Conservation (phyloP, 2,329 filamentous ascomycete species). For the Claviceps purpurea region DNA sequence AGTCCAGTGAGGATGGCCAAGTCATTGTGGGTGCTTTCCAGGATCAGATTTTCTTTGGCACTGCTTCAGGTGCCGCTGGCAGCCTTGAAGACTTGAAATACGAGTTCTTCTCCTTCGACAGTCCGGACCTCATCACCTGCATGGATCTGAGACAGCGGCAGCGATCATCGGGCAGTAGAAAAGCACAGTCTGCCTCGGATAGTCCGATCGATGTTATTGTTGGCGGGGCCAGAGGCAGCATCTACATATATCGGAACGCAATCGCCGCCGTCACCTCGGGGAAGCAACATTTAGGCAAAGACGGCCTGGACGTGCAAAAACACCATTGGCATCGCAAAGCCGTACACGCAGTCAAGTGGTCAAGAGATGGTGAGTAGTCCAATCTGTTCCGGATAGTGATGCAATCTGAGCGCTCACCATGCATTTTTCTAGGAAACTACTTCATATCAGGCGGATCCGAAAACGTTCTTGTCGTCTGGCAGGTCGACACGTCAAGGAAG, state of each 20-base stretch:
- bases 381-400: neutral
- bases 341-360: constrained; percentile 82
- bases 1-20: constrained; percentile 38
- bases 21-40: constrained; percentile 34
- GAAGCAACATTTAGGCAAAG: constrained; percentile 25
- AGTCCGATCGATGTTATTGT: constrained; percentile 58
- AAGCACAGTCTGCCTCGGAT: constrained; percentile 14
- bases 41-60: constrained; percentile 23
- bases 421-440: constrained; percentile 56
- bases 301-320: constrained; percentile 46
- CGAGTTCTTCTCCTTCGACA: constrained; percentile 44
- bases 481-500: constrained; percentile 71
- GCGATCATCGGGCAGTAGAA: constrained; percentile 11
- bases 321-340: constrained; percentile 85
- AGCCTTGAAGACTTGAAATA: constrained; percentile 25
- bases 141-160: constrained; percentile 44
- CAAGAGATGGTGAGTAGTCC: constrained; percentile 56
- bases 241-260: constrained; percentile 72
- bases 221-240: constrained; percentile 62
- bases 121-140: constrained; percentile 51
- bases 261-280: constrained; percentile 40
- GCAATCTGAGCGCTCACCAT: constrained; percentile 16
- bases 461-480: constrained; percentile 83
- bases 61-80: constrained; percentile 11
- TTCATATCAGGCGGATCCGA: constrained; percentile 86